Evolutionary conservation across 2,329 filamentous ascomycete species (phyloP).

Genomic region (Pseudomassariella vexata): DNA sequence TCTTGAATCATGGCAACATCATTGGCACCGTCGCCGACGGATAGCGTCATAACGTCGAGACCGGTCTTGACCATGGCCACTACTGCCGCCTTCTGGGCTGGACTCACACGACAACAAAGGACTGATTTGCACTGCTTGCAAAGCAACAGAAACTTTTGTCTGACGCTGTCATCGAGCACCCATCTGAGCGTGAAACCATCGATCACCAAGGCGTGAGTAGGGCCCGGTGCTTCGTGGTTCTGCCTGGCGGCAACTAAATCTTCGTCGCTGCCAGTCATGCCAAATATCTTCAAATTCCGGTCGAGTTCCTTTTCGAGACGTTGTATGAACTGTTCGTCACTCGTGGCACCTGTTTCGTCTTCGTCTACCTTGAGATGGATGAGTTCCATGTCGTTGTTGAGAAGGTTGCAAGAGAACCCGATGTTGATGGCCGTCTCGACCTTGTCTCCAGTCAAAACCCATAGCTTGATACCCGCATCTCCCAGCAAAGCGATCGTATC

Average conservation of each 20-base stretch:
- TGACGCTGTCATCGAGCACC: conserved; percentile 74
- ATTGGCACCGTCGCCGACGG: conserved; percentile 89
- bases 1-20: conserved; percentile 98
- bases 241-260: conserved; percentile 74
- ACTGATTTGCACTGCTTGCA: conserved; percentile 98
- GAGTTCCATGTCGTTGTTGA: conserved; percentile 97
- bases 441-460: conserved; percentile 97
- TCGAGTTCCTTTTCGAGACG: conserved; percentile 68
- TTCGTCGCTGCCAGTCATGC: conserved; percentile 76
- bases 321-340: conserved; percentile 44
- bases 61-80: conserved; percentile 93
- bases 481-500: conserved; percentile 90
- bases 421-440: conserved; percentile 99
- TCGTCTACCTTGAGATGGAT: conserved; percentile 84
- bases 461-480: conserved; percentile 93
- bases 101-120: conserved; percentile 94
- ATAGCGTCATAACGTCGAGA: conserved; percentile 91
- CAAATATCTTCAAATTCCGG: conserved; percentile 65
- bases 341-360: conserved; percentile 48
- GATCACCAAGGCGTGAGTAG: conserved; percentile 89
- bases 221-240: conserved; percentile 78
- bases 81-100: conserved; percentile 94
- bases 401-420: conserved; percentile 94
- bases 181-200: conserved; percentile 91
- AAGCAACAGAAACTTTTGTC: conserved; percentile 87